A percentile compares a stretch with the other conserved stretches of the same genome.
Conservation (phyloP, 345 rosid genomes). For the Euphorbia lathyris region DNA sequence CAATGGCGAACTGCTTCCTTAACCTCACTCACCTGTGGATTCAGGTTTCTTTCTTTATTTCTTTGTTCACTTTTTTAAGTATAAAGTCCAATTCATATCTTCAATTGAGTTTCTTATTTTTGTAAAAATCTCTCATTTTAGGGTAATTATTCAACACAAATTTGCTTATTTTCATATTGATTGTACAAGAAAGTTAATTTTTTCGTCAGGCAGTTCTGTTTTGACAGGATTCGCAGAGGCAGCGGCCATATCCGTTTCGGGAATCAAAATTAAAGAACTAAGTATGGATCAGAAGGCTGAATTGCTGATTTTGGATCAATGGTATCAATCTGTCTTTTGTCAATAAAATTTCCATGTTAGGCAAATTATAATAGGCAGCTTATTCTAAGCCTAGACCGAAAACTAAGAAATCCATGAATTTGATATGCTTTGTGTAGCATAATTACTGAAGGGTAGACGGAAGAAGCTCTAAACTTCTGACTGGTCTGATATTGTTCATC, state of each 20-base stretch:
- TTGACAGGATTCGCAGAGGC: too few relatives aligned
- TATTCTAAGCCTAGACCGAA: too few relatives aligned
- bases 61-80: neutral
- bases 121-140: neutral
- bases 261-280: too few relatives aligned
- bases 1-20: slow-evolving; percentile 77
- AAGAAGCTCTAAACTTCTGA: too few relatives aligned
- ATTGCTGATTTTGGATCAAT: too few relatives aligned
- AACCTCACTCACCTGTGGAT: slow-evolving; percentile 81
- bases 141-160: neutral
- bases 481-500: slow-evolving; percentile 13
- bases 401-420: neutral
- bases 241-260: too few relatives aligned
- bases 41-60: slow-evolving; percentile 45
- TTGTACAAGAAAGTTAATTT: slow-evolving; percentile 27
- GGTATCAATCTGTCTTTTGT: neutral
- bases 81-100: neutral
- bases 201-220: slow-evolving; percentile 87
- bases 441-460: too few relatives aligned
- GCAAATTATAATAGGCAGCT: too few relatives aligned
- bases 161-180: neutral
- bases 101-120: neutral
- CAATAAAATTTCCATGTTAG: neutral
- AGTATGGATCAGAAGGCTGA: too few relatives aligned
- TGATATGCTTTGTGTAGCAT: too few relatives aligned